Percentiles rank a stretch among this genome's conserved stretches.
Conservation (phyloP, 176 grass and related monocot species). For the Saccharum spontaneum region DNA sequence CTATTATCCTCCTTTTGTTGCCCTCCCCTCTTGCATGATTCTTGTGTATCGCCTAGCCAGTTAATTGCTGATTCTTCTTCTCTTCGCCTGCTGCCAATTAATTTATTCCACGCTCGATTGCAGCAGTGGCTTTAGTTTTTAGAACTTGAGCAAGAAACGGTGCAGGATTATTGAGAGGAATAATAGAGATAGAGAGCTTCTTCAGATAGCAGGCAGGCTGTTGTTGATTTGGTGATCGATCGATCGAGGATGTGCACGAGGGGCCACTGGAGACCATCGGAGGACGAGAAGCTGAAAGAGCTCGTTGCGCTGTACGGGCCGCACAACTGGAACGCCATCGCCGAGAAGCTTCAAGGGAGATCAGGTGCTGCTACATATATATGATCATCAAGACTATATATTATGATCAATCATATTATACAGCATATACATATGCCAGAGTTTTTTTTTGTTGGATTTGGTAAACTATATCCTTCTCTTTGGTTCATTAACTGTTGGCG, state of each 20-base stretch:
- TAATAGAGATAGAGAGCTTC: not conserved
- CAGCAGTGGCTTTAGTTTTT: not conserved
- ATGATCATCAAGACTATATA: not conserved
- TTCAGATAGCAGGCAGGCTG: not conserved
- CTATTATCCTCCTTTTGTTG: not conserved
- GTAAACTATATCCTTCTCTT: not conserved
- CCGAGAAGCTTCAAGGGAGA: constrained; percentile 92
- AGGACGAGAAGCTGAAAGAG: constrained; percentile 89
- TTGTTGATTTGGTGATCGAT: constrained; percentile 20
- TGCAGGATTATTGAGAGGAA: constrained; percentile 18
- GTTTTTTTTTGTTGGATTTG: not conserved
- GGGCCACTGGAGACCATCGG: constrained; percentile 90
- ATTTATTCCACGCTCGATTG: constrained; percentile 33
- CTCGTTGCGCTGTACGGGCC: constrained; percentile 72
- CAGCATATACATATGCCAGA: not conserved
- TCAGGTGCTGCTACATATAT: constrained; percentile 45
- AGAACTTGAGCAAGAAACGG: constrained; percentile 4
- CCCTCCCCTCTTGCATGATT: not conserved
- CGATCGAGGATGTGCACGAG: constrained; percentile 72
- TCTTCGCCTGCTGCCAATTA: constrained; percentile 24
- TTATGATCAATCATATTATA: not conserved
- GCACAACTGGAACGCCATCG: constrained; percentile 92
- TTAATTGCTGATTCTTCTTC: constrained; percentile 3
- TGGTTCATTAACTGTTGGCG: not conserved
- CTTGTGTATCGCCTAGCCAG: not conserved